These are phyloP conservation scores for Eutypella sp. DNA, from an alignment of 2,329 filamentous ascomycete genomes.

Conservation along the genomic window DNA sequence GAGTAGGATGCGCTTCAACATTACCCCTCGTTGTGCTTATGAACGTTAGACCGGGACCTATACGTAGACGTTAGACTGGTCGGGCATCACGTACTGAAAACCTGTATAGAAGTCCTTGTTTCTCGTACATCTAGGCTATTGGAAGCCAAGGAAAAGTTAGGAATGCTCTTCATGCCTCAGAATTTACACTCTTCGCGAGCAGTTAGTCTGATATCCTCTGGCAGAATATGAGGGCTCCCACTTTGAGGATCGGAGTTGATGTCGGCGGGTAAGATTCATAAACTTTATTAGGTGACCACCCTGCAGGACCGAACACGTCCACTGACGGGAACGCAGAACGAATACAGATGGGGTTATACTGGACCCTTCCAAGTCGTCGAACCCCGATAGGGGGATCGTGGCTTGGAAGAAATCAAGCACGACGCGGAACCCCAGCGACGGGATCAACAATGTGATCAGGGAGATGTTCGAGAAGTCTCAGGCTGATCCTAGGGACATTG, in stretches of 20 bases:
- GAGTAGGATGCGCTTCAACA: too few relatives aligned
- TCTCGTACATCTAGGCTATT: too few relatives aligned
- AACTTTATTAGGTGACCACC: not conserved
- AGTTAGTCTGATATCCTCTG: not conserved
- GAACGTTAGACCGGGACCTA: too few relatives aligned
- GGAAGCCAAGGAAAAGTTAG: too few relatives aligned
- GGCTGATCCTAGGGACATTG: conserved; percentile 24
- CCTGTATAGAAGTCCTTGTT: too few relatives aligned
- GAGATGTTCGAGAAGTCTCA: conserved; percentile 14
- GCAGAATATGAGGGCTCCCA: conserved; percentile 9
- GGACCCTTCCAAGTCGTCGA: conserved; percentile 9
- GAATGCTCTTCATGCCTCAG: too few relatives aligned
- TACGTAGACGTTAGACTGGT: too few relatives aligned
- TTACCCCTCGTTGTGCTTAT: too few relatives aligned
- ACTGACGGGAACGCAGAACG: conserved; percentile 5
- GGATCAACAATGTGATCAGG: conserved; percentile 14
- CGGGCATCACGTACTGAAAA: too few relatives aligned
- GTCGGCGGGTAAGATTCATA: conserved; percentile 12
- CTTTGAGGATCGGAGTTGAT: conserved; percentile 14
- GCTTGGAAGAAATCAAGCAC: conserved; percentile 15
- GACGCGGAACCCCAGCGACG: conserved; percentile 14
- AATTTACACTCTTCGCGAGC: not conserved
- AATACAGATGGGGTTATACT: conserved; percentile 18
- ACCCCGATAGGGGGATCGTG: conserved; percentile 11
- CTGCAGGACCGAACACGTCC: not conserved